Base-by-base conservation (phyloP, 129 eudicot species). In the Pseudognaphalium luteoalbum region DNA sequence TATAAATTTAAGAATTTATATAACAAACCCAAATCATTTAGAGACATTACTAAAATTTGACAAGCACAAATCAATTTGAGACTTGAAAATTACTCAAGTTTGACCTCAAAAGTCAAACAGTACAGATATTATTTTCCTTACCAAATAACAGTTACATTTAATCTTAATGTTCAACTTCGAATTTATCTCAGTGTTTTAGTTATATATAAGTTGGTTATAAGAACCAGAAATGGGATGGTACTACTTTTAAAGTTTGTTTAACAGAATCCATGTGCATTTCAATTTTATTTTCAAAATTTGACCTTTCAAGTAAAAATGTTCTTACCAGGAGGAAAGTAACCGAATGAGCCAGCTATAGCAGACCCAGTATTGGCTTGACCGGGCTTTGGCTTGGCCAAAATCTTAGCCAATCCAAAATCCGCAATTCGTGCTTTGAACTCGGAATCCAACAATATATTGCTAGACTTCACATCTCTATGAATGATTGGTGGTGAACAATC, bases 321-420 rank as follows among this genome's bases (percentile, higher is more conserved):
- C 83, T 86, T 85, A 88, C 98, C 98, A 19, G 98, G 98, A 32
- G 98, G 96, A 37, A 93, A 85, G 78, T 91, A 91, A 61, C 97
- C 97, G 30, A 88, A 88, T 19, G 97, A 88, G 39, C 96, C 96
- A 67, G 96, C 96, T 57, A 90, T 81, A 74, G 86, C 82, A 80
- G 96, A 86, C 85, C 88, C 70, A 12, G 89, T 88, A 64, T 90
- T 81, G 69, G 89, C 71, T 44, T 88, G 86, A 3, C 81, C 89
- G 2, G 79, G 83, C 81, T 85, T 88, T 30, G 71, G 81, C 86
- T 87, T 90, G 74, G 64, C 76, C 64, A 86, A 83, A 34, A 83
- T 78, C 88, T 86, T 90, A 2, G 96, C 96, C 6, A 90, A 72
- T 7, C 96, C 96, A 74, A 90, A 90, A 84, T 90, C 96, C 2